These are phyloP conservation scores for Thalassiosira mediterranea DNA, from an alignment of 352 stramenopile genomes.

Conservation along the genomic window DNA sequence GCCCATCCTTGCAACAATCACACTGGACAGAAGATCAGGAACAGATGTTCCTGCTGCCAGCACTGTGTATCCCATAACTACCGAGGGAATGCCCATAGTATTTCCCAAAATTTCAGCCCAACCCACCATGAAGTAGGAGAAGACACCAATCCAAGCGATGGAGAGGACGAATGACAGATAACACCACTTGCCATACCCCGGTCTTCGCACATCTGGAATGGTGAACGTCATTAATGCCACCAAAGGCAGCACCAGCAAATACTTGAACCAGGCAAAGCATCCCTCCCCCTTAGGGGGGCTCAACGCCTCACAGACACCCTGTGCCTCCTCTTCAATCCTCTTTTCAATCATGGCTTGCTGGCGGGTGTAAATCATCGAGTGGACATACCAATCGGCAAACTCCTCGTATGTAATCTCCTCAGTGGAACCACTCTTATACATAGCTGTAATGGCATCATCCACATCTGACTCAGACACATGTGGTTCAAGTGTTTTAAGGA, in stretches of 20 bases:
- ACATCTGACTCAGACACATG: constrained; percentile 61
- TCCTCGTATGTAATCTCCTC: constrained; percentile 81
- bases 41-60: constrained; percentile 85
- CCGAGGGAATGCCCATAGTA: constrained; percentile 73
- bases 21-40: constrained; percentile 83
- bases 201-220: constrained; percentile 79
- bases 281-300: constrained; percentile 57
- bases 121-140: constrained; percentile 83
- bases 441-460: constrained; percentile 60
- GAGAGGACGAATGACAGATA: constrained; percentile 81
- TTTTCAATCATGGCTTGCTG: constrained; percentile 64
- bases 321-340: constrained; percentile 60
- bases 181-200: constrained; percentile 67
- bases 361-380: constrained; percentile 75
- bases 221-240: constrained; percentile 77
- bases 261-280: constrained; percentile 60
- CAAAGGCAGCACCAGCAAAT: constrained; percentile 77
- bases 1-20: constrained; percentile 84
- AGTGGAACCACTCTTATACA: constrained; percentile 66
- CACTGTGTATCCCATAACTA: constrained; percentile 85
- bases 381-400: constrained; percentile 81
- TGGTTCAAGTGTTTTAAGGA: constrained; percentile 66
- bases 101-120: constrained; percentile 81
- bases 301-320: constrained; percentile 66
- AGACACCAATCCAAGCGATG: constrained; percentile 84